Conservation (phyloP, 192 early-diverging fungal genomes). For the Backusella macrospora region DNA sequence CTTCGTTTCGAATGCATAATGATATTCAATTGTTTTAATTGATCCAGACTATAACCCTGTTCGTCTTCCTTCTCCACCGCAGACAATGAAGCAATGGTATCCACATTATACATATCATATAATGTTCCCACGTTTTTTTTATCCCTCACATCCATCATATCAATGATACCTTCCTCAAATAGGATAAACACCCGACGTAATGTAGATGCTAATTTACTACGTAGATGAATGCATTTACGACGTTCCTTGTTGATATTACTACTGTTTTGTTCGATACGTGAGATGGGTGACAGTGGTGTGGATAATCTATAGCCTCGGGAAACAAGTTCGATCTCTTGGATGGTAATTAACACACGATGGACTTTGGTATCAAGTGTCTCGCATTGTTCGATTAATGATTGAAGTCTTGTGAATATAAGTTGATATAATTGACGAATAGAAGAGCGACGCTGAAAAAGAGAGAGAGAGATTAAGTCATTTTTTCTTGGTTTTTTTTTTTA, state of each 20-base stretch:
- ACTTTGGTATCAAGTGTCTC: slow-evolving; percentile 53
- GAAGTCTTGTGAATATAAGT: slow-evolving; percentile 45
- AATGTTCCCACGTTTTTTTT: slow-evolving; percentile 44
- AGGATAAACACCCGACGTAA: slow-evolving; percentile 47
- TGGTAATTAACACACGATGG: slow-evolving; percentile 54
- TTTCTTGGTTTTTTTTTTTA: no score
- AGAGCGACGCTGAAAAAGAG: slow-evolving; percentile 44
- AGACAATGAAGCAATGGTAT: slow-evolving; percentile 25
- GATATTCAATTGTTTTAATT: slow-evolving; percentile 38
- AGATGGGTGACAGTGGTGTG: slow-evolving; percentile 59
- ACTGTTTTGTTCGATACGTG: slow-evolving; percentile 62
- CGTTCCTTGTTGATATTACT: slow-evolving; percentile 28
- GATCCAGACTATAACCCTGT: slow-evolving; percentile 45
- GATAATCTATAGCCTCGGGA: slow-evolving; percentile 64
- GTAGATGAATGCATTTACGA: slow-evolving; percentile 52
- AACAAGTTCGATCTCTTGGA: slow-evolving; percentile 67
- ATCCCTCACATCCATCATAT: slow-evolving; percentile 48
- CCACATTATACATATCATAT: slow-evolving; percentile 57
- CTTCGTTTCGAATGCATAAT: slow-evolving; percentile 57
- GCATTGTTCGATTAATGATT: slow-evolving; percentile 48
- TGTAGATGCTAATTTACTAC: slow-evolving; percentile 46
- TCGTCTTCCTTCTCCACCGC: slow-evolving; percentile 17
- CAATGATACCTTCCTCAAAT: slow-evolving; percentile 50
- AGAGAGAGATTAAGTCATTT: slow-evolving; percentile 12
- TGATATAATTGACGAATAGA: slow-evolving; percentile 48